Base-by-base conservation (phyloP, 331 rosid species). In the Acacia concinna region DNA sequence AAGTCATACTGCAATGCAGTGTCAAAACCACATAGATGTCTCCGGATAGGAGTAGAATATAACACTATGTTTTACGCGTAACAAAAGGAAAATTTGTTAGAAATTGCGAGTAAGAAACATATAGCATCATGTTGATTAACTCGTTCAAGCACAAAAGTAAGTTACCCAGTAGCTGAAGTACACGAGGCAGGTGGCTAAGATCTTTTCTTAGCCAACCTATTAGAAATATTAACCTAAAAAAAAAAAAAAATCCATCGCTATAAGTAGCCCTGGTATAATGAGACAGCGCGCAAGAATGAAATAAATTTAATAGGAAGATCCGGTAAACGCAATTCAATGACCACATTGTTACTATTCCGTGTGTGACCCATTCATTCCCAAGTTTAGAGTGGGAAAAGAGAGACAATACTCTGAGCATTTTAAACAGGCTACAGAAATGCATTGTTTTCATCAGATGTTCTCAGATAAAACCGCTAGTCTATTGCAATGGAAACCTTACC, bases 381-480 rank as follows among this genome's bases (percentile, higher is more conserved):
- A 62, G 23, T 31, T 59, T 32, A 30, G 57, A 28, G 38, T 28
- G 65, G 10, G 34, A 46, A 38, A 62, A 76, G 38, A 46, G 69
- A 43, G 71, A 83, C 30, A 65, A 34, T 32, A 64, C 72, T 64
- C 67, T 20, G 35, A 34, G 20, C 66, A 85, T 20, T 69, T 57
- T 31, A 23, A 10, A 71, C 20, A 80, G 43, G 76, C 15, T 67
- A 74, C 49, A 6, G 35, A 54, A 80, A 73, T 18, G 75, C 83
- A 81, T 73, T 77, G 84, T 35, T 80, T 68, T 28, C 83, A 63
- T 69, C 25, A 73, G 46, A 73, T 32, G 80, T 14, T 68, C 41
- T 21, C 30, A 59, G 35, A 56, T 51, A 38, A 27, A 52, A 32
- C 54, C 54, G 3, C 13, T n/a, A 51, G 41, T 25, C 75, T 74